phyloP scores from a whole-genome alignment of 2,329 filamentous ascomycete genomes.

The Stagonosporopsis rhizophila region DNA sequence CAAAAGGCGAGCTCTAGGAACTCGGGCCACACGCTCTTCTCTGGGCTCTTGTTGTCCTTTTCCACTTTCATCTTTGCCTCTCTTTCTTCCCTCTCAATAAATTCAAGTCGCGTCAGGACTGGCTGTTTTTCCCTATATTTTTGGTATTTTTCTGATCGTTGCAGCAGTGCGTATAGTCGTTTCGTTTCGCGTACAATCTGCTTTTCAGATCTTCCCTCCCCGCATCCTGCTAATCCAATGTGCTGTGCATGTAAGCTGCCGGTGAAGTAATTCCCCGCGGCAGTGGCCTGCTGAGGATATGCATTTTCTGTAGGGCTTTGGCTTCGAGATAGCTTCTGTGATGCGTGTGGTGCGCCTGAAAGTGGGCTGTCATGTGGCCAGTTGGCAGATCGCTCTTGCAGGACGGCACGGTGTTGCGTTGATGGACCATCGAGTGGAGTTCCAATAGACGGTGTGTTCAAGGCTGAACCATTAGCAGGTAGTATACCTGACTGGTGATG shows the following conservation, averaged over 20 bases:
- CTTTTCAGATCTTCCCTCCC: constrained; percentile 36
- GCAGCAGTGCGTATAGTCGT: constrained; percentile 39
- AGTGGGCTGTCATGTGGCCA: constrained; percentile 43
- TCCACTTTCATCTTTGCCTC: constrained; percentile 22
- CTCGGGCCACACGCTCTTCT: constrained; percentile 55
- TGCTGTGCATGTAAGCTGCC: constrained; percentile 35
- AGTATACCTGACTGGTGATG: constrained; percentile 50
- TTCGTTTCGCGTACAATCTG: constrained; percentile 40
- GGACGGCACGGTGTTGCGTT: constrained; percentile 35
- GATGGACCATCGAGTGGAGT: constrained; percentile 21
- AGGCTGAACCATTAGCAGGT: constrained; percentile 52
- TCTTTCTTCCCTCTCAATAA: constrained; percentile 29
- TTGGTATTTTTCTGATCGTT: constrained; percentile 51
- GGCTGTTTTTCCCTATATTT: constrained; percentile 56
- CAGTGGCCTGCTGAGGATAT: constrained; percentile 27
- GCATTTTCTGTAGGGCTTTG: constrained; percentile 38
- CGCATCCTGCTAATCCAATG: constrained; percentile 27
- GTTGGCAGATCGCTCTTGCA: constrained; percentile 54
- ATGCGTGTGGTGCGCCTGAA: constrained; percentile 14
- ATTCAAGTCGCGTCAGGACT: constrained; percentile 24
- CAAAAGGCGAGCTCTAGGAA: constrained; percentile 58
- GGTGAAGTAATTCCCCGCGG: constrained; percentile 35
- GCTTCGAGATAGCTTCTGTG: constrained; percentile 43
- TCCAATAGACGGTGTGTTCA: constrained; percentile 38
- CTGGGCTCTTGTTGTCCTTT: constrained; percentile 33